Percentiles rank a stretch among this genome's conserved stretches.
Evolutionary conservation across 2,329 filamentous ascomycete genomes (phyloP).

Genomic region (Cytospora schulzeri): DNA sequence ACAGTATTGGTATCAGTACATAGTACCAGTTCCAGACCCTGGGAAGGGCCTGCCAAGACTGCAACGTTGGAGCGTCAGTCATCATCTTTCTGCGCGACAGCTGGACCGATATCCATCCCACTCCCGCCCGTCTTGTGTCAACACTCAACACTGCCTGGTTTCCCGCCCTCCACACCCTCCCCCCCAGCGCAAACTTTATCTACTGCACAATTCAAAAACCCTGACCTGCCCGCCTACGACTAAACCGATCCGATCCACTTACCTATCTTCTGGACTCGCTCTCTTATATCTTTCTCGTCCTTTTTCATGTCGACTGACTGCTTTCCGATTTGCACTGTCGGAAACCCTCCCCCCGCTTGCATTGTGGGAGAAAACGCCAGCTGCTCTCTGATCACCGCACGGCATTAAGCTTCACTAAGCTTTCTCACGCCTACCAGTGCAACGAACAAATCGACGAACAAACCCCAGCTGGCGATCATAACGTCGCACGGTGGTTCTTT

Average conservation of each 20-base stretch:
- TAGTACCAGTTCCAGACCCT: not conserved
- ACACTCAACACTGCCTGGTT: conserved; percentile 19
- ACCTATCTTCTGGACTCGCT: conserved; percentile 1
- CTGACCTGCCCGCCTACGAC: not conserved
- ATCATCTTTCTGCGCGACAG: conserved; percentile 10
- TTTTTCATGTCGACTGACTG: not conserved
- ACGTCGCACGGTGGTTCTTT: conserved; percentile 9
- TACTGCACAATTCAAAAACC: not conserved
- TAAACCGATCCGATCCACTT: not conserved
- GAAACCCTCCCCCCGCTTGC: not conserved
- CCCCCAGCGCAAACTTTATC: conserved; percentile 1
- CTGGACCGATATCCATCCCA: conserved; percentile 6
- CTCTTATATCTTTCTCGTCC: conserved; percentile 3
- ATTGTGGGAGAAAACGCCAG: conserved; percentile 2
- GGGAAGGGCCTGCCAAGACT: conserved; percentile 25
- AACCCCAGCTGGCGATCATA: conserved; percentile 1
- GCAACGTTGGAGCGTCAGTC: conserved; percentile 25
- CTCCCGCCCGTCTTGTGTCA: conserved; percentile 16
- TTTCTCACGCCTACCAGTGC: conserved; percentile 5
- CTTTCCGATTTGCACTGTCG: conserved; percentile 1
- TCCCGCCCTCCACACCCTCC: not conserved
- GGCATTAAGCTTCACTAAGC: not conserved
- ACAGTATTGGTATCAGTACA: not conserved
- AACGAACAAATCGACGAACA: not conserved
- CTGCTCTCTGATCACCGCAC: conserved; percentile 13